Base-by-base conservation (phyloP, 208 protist species). In the Zelonia costaricensis region DNA sequence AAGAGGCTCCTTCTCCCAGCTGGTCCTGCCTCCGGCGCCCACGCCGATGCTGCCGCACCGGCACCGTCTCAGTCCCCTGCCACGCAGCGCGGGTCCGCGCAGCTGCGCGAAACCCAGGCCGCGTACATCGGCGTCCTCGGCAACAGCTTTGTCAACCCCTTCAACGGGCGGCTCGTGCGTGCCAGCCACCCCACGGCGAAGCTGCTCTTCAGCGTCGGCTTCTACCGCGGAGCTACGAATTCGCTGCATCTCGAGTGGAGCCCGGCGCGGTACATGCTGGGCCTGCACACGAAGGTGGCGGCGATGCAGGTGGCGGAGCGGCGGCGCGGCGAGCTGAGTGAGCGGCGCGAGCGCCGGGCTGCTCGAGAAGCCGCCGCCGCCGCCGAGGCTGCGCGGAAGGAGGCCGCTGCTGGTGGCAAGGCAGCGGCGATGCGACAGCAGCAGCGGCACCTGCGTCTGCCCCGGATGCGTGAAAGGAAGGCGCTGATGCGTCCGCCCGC, bases 191-290 rank as follows among this genome's bases (percentile, higher is more conserved):
- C 47, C 15, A 13, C 58, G 5, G 76, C 68, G 6, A 62, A 48
- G 20, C 38, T 68, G 28, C 69, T 95, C 22, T 42, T 75, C 16
- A 16, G 35, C 25, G 23, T 92, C 10, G 90, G 90, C 43, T 93
- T 95, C 53, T 55, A 67, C 23, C 78, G 70, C 16, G 65, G 75
- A 40, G 22, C 33, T 0, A 27, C 42, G 23, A 95, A 92, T 59
- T 71, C 74, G 22, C 78, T 95, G 62, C 74, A 77, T 28, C 59
- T 95, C 10, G 49, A 62, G 43, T 93, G 86, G 85, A 80, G 76
- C 53, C 62, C 76, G 3, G 49, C 67, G 22, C 60, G 43, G 35
- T 78, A 72, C 57, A 38, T 78, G 27, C 16, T 36, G 9, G 38
- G 23, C 22, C 76, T 73, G 38, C 65, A 71, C 39, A 70, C 40